These are phyloP conservation scores for Symbiodinium natans DNA, from an alignment of 73 alveolate species.

Conservation along the genomic window DNA sequence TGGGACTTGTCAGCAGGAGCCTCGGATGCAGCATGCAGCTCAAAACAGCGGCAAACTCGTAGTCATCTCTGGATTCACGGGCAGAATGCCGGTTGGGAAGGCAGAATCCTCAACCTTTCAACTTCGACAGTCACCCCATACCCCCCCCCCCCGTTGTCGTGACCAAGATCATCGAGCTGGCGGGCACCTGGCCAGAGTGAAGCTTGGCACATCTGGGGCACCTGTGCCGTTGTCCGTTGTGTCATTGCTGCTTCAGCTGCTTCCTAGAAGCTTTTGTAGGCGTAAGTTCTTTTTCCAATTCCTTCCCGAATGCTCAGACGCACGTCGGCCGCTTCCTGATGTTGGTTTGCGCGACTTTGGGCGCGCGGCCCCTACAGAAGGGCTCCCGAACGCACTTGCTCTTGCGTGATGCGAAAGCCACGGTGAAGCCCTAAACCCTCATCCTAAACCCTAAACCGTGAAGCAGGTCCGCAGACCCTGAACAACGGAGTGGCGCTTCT, in stretches of 20 bases:
- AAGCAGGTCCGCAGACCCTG: constrained; percentile 79
- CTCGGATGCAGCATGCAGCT: neutral
- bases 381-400: neutral
- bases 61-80: neutral
- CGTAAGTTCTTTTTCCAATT: neutral
- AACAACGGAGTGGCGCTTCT: constrained; percentile 89
- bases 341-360: constrained; percentile 73
- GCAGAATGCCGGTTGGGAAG: neutral
- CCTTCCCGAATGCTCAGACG: neutral
- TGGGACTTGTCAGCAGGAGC: constrained; percentile 39
- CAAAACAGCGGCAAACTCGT: neutral
- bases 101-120: neutral
- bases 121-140: neutral
- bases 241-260: neutral
- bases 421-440: too few relatives aligned
- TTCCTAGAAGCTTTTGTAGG: neutral
- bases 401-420: neutral
- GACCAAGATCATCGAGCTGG: constrained; percentile 14
- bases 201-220: neutral
- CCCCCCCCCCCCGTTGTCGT: neutral
- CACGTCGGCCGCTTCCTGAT: neutral
- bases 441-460: too few relatives aligned
- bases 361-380: neutral
- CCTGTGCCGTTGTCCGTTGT: neutral
- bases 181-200: constrained; percentile 46